A percentile compares a stretch with the other conserved stretches of the same genome.
Conservation (phyloP, 768 basidiomycete genomes). For the Amanita inopinata region DNA sequence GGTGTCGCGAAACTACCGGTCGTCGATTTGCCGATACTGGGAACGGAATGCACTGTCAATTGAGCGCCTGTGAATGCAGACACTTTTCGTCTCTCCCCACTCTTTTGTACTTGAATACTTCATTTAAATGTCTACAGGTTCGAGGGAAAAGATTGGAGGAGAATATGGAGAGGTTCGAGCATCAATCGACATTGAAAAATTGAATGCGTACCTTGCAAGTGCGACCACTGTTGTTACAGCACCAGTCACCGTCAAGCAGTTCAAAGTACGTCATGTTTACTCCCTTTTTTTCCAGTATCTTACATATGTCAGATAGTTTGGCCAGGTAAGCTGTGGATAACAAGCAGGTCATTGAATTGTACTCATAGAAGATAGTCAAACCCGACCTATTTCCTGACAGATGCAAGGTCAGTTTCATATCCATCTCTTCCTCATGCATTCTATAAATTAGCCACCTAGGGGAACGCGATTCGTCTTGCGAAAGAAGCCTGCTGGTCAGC, state of each 20-base stretch:
- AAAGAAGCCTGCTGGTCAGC: slow-evolving; percentile 83
- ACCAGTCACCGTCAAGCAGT: slow-evolving; percentile 81
- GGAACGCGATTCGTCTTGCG: slow-evolving; percentile 71
- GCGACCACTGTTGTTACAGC: slow-evolving; percentile 45
- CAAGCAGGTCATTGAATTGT: not conserved
- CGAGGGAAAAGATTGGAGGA: slow-evolving; percentile 49
- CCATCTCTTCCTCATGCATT: not conserved
- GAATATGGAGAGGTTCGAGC: slow-evolving; percentile 71
- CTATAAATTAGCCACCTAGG: slow-evolving; percentile 20
- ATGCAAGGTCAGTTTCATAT: slow-evolving; percentile 42
- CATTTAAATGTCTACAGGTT: not conserved
- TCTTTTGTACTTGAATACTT: not conserved
- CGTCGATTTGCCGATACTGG: not conserved
- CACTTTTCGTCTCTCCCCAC: not conserved
- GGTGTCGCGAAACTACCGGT: too few relatives aligned
- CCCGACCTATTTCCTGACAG: slow-evolving; percentile 90
- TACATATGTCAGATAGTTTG: slow-evolving; percentile 45
- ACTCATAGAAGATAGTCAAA: slow-evolving; percentile 54
- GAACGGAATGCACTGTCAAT: too few relatives aligned
- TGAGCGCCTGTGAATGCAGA: too few relatives aligned
- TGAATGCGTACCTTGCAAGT: slow-evolving; percentile 56
- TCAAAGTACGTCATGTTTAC: slow-evolving; percentile 52
- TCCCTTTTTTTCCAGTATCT: not conserved
- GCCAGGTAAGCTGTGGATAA: slow-evolving; percentile 49
- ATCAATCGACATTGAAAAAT: slow-evolving; percentile 48